These are phyloP conservation scores for Rhododendron molle DNA, from an alignment of 148 eudicot species.

Conservation along the genomic window DNA sequence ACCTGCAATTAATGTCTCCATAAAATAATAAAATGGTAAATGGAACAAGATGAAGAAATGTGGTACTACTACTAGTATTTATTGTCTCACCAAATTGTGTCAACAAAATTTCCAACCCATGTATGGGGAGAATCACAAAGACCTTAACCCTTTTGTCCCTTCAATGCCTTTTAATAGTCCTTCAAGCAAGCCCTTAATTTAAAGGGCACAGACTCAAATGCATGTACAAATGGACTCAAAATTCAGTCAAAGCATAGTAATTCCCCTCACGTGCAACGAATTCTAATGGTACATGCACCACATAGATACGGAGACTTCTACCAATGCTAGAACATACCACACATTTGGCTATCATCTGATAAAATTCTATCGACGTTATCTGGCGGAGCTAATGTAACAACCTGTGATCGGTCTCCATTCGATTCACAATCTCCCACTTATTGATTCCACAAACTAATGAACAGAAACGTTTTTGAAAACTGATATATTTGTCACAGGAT, in stretches of 20 bases:
- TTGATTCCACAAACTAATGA: not conserved
- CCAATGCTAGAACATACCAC: not conserved
- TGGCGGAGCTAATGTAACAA: not conserved
- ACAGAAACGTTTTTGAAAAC: not conserved
- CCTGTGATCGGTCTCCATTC: not conserved
- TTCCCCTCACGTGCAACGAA: slow-evolving; percentile 9
- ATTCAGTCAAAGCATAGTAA: slow-evolving; percentile 13
- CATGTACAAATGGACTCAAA: slow-evolving; percentile 11
- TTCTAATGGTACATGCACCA: not conserved
- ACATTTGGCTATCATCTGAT: not conserved
- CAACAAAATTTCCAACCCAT: not conserved
- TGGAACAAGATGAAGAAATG: not conserved
- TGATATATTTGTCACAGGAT: not conserved
- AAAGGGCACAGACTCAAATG: slow-evolving; percentile 15
- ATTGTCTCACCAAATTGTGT: not conserved
- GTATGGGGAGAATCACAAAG: slow-evolving; percentile 14
- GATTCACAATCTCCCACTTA: not conserved
- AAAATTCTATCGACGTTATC: not conserved
- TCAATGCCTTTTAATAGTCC: not conserved
- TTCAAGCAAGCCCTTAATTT: not conserved
- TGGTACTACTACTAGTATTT: not conserved
- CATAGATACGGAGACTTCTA: not conserved
- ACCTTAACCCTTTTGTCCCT: slow-evolving; percentile 20
- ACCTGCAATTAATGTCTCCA: not conserved
- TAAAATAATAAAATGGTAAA: not conserved